A percentile compares a stretch with the other conserved stretches of the same genome.
These are phyloP conservation scores for Neospora caninum DNA, from an alignment of 169 alveolate species.

Conservation along the genomic window DNA sequence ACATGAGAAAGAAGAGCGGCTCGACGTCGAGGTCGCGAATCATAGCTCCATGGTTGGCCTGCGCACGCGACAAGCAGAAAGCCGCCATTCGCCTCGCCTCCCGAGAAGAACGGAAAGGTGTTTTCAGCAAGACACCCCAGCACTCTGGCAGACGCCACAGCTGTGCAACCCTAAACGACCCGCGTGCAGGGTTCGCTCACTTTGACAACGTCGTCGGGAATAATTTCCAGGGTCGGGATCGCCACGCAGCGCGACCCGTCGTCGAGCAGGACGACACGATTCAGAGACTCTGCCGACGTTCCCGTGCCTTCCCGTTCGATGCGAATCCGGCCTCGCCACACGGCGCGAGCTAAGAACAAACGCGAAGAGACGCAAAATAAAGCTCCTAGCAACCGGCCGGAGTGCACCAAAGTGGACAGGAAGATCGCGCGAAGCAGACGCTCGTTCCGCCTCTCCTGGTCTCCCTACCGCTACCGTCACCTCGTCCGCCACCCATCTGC, in stretches of 20 bases:
- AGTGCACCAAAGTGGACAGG: background rate
- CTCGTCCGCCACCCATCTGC: too few relatives aligned
- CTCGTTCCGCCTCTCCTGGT: too few relatives aligned
- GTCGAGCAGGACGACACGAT: conserved; percentile 72
- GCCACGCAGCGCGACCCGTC: conserved; percentile 77
- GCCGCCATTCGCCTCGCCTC: too few relatives aligned
- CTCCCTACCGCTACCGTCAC: too few relatives aligned
- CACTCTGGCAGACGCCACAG: too few relatives aligned
- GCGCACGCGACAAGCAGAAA: too few relatives aligned
- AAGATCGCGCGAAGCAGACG: background rate
- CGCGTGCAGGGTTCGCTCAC: background rate
- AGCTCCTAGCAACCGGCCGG: background rate
- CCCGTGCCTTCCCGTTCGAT: conserved; percentile 75
- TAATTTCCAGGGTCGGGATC: conserved; percentile 76
- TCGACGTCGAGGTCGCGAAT: conserved; percentile 76
- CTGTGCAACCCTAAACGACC: too few relatives aligned
- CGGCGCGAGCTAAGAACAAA: conserved; percentile 65
- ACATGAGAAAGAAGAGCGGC: conserved; percentile 74
- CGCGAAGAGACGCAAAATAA: background rate
- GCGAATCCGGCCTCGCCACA: conserved; percentile 77
- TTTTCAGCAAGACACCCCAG: too few relatives aligned
- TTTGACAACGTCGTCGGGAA: conserved; percentile 73
- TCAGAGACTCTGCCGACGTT: conserved; percentile 71
- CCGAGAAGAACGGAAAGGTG: too few relatives aligned
- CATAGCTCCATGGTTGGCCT: conserved; percentile 77